These are phyloP conservation scores for Colletotrichum chrysophilum DNA, from an alignment of 2,329 filamentous ascomycete genomes.

Conservation along the genomic window DNA sequence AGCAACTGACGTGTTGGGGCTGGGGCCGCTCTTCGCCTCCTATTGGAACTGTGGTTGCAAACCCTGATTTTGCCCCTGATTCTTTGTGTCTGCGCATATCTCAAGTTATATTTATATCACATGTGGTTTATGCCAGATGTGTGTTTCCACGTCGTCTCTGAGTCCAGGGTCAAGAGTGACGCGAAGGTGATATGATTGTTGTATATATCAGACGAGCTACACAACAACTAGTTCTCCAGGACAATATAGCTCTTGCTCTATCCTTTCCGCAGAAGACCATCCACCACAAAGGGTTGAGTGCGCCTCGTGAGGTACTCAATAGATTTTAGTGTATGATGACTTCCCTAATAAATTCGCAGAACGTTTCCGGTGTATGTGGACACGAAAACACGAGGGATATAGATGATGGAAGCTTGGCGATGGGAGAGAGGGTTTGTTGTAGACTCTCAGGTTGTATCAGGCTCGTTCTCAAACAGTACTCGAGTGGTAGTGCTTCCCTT, in stretches of 20 bases:
- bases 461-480: not conserved
- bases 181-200: no score
- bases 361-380: not conserved
- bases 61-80: not conserved
- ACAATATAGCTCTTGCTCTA: no score
- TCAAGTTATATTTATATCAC: fast-evolving
- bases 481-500: not conserved
- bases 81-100: not conserved
- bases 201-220: no score
- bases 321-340: no score
- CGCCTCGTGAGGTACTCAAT: no score
- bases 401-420: not conserved
- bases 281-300: no score
- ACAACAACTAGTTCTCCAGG: no score
- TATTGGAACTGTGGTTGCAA: not conserved
- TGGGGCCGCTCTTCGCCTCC: not conserved
- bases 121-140: fast-evolving
- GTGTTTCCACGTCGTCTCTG: not conserved
- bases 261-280: no score
- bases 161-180: not conserved
- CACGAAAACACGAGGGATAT: not conserved
- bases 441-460: fast-evolving
- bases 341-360: fast-evolving
- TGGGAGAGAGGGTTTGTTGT: not conserved
- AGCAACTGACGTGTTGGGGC: not conserved